Percentiles rank a stretch among this genome's conserved stretches.
Evolutionary conservation across 805 yeast species (phyloP).

Genomic region (Metschnikowia picachoensis): DNA sequence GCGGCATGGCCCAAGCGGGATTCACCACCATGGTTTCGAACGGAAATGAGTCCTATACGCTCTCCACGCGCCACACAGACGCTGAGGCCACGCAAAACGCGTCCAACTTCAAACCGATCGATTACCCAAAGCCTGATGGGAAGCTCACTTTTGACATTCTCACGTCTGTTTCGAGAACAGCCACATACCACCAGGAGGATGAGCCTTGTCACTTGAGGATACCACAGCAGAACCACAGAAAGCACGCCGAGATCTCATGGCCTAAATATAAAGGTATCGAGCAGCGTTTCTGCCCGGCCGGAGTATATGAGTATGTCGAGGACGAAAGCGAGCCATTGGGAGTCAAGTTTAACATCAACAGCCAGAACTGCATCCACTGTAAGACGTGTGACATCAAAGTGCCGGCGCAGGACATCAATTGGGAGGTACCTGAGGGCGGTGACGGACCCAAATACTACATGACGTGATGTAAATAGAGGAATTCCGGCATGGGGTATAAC

Average conservation of each 20-base stretch:
- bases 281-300: slow-evolving; percentile 95
- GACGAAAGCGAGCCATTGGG: slow-evolving; percentile 58
- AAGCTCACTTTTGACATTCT: slow-evolving; percentile 83
- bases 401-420: slow-evolving; percentile 88
- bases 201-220: slow-evolving; percentile 82
- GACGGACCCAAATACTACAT: slow-evolving; percentile 96
- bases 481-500: not conserved
- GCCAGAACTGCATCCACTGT: slow-evolving; percentile 97
- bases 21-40: slow-evolving; percentile 70
- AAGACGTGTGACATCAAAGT: slow-evolving; percentile 97
- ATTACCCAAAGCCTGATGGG: slow-evolving; percentile 96
- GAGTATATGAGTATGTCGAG: slow-evolving; percentile 90
- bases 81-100: slow-evolving; percentile 71
- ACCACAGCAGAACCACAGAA: slow-evolving; percentile 54
- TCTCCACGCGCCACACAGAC: slow-evolving; percentile 66
- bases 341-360: slow-evolving; percentile 85
- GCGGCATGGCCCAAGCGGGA: slow-evolving; percentile 85
- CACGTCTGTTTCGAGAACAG: slow-evolving; percentile 95
- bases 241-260: slow-evolving; percentile 66
- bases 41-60: slow-evolving; percentile 88
- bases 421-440: slow-evolving; percentile 99
- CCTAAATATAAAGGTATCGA: slow-evolving; percentile 85
- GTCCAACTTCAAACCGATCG: slow-evolving; percentile 59
- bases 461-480: slow-evolving; percentile 37
- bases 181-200: slow-evolving; percentile 92